Percentiles rank a stretch among this genome's conserved stretches.
Conservation (phyloP, 202 grass and related monocot genomes). For the Eragrostis tef region DNA sequence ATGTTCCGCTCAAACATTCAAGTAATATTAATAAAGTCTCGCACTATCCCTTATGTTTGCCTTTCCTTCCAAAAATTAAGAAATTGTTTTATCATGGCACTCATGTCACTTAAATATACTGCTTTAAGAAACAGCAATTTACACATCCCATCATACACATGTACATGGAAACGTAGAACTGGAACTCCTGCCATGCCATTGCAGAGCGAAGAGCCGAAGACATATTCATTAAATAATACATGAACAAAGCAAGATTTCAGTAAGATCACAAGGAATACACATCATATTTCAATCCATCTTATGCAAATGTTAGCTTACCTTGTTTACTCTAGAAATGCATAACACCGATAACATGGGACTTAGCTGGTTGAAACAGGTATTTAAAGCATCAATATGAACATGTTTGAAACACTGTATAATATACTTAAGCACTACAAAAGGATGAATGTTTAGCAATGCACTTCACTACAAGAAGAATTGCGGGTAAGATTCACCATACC, state of each 20-base stretch:
- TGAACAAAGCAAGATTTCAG: background rate
- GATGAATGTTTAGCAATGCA: constrained; percentile 9
- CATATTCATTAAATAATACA: background rate
- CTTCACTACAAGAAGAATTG: constrained; percentile 36
- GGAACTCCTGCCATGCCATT: background rate
- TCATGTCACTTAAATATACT: background rate
- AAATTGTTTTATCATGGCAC: background rate
- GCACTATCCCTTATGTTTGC: background rate
- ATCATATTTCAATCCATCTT: constrained; percentile 17
- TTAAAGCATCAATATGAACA: constrained; percentile 32
- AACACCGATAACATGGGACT: constrained; percentile 6
- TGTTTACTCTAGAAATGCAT: constrained; percentile 17
- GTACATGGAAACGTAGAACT: background rate
- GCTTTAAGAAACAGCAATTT: constrained; percentile 7
- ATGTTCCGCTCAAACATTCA: background rate
- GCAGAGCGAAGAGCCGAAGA: background rate
- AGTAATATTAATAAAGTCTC: background rate
- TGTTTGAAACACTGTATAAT: constrained; percentile 27
- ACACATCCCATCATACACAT: background rate
- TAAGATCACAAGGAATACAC: constrained; percentile 22
- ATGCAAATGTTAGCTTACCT: background rate
- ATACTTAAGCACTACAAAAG: constrained; percentile 15
- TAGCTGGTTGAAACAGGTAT: background rate
- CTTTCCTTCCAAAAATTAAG: constrained; percentile 5
- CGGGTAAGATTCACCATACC: constrained; percentile 53